These are phyloP conservation scores for Fomitiporia mediterranea DNA, from an alignment of 1,284 basidiomycete genomes.

Conservation along the genomic window DNA sequence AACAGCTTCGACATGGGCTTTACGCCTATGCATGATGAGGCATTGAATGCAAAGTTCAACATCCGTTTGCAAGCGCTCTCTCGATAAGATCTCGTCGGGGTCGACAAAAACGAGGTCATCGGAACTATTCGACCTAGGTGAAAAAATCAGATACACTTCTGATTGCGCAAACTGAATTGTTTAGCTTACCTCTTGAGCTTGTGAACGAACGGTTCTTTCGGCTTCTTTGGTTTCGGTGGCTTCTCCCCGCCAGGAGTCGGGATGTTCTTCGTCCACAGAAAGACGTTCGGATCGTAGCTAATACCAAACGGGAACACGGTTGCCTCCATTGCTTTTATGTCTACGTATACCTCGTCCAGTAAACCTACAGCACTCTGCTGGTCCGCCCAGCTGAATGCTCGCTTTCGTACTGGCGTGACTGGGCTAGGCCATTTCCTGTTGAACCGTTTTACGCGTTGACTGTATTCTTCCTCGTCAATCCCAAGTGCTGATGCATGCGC, in stretches of 20 bases:
- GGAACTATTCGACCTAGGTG: conserved; percentile 53
- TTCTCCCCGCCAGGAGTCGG: background rate
- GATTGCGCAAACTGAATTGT: background rate
- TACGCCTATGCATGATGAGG: conserved; percentile 60
- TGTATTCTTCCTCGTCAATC: conserved; percentile 35
- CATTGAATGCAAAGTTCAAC: conserved; percentile 73
- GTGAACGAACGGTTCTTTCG: conserved; percentile 15
- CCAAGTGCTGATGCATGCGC: conserved; percentile 41
- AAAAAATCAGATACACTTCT: background rate
- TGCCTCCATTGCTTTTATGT: background rate
- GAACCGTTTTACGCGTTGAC: conserved; percentile 42
- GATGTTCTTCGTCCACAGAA: background rate
- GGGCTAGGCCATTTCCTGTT: conserved; percentile 39
- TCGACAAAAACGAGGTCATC: conserved; percentile 48
- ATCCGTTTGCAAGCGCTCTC: conserved; percentile 67
- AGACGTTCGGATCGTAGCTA: background rate
- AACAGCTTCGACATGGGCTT: conserved; percentile 48
- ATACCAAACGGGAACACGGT: conserved; percentile 1
- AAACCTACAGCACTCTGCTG: conserved; percentile 39
- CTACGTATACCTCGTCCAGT: conserved; percentile 24
- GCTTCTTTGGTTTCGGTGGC: conserved; percentile 10
- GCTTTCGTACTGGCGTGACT: conserved; percentile 27
- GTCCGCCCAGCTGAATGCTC: conserved; percentile 51
- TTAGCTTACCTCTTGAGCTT: conserved; percentile 18
- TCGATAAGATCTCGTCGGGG: conserved; percentile 42